These are phyloP conservation scores for Solanum hybrid DNA, from an alignment of 305 asterid species.

Conservation along the genomic window DNA sequence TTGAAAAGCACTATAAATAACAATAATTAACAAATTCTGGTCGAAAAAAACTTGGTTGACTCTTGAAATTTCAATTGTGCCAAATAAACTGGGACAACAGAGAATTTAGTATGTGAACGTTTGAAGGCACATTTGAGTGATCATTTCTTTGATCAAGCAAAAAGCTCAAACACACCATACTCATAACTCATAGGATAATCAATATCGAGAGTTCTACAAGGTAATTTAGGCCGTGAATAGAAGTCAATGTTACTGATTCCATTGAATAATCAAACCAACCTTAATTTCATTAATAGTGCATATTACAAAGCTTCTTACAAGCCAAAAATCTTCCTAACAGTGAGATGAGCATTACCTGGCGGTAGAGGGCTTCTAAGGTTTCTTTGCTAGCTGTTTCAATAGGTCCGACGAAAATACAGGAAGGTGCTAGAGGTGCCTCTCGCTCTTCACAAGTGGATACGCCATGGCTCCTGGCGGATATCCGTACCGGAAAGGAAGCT, in stretches of 20 bases:
- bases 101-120: not conserved
- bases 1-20: not conserved
- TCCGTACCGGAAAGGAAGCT: conserved; percentile 37
- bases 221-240: not conserved
- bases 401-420: conserved; percentile 88
- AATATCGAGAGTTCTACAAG: not conserved
- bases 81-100: not conserved
- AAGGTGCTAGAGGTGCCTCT: conserved; percentile 53
- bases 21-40: not conserved
- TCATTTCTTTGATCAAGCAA: not conserved
- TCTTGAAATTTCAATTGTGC: not conserved
- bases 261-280: not conserved
- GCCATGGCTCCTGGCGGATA: conserved; percentile 39
- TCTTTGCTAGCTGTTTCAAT: conserved; percentile 87
- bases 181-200: not conserved
- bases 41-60: not conserved
- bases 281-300: not conserved
- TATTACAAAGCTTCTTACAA: not conserved
- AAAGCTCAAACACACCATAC: not conserved
- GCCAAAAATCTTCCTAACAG: not conserved
- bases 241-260: not conserved
- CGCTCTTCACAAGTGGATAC: conserved; percentile 27
- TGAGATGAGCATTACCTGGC: conserved; percentile 39
- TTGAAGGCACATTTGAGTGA: not conserved
- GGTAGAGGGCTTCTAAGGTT: conserved; percentile 81